phyloP scores from a whole-genome alignment of 495 filamentous ascomycete species.

The Emericellopsis terricola region DNA sequence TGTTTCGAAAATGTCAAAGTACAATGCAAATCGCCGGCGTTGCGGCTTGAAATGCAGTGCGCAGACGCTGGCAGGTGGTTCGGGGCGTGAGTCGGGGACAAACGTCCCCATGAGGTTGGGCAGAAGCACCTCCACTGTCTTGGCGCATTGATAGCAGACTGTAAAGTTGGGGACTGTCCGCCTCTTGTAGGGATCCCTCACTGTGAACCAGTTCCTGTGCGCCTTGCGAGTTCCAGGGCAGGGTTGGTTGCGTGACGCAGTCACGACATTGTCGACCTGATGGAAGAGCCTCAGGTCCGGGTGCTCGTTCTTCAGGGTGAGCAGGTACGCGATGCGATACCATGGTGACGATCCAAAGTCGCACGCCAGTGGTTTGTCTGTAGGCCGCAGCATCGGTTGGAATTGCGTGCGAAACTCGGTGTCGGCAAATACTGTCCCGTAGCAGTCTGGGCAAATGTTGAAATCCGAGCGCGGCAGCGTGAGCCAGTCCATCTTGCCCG shows the following conservation, averaged over 20 bases:
- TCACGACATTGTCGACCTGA: conserved; percentile 17
- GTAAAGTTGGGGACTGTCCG: conserved; percentile 16
- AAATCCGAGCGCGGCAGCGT: conserved; percentile 24
- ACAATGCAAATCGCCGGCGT: conserved; percentile 23
- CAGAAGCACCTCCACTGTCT: conserved; percentile 20
- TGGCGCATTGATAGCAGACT: conserved; percentile 22
- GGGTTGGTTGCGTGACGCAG: conserved; percentile 8
- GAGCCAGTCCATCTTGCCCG: conserved; percentile 17
- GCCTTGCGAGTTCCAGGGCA: conserved; percentile 15
- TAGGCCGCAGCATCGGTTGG: conserved; percentile 14
- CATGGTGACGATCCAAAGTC: conserved; percentile 24
- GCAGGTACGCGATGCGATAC: conserved; percentile 27
- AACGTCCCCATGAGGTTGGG: conserved; percentile 24
- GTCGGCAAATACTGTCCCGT: conserved; percentile 16
- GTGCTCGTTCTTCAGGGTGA: conserved; percentile 19
- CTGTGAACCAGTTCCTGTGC: conserved; percentile 22
- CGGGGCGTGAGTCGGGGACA: conserved; percentile 14
- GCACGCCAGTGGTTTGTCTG: conserved; percentile 19
- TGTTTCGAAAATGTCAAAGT: conserved; percentile 23
- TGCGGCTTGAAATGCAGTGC: conserved; percentile 16
- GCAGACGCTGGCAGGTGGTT: conserved; percentile 18
- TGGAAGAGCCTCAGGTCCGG: conserved; percentile 21
- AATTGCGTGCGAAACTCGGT: conserved; percentile 21
- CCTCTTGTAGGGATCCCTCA: conserved; percentile 16
- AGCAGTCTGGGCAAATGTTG: conserved; percentile 27